A percentile compares a stretch with the other conserved stretches of the same genome.
Conservation (phyloP, 352 stramenopile species). For the Plasmopara viticola region DNA sequence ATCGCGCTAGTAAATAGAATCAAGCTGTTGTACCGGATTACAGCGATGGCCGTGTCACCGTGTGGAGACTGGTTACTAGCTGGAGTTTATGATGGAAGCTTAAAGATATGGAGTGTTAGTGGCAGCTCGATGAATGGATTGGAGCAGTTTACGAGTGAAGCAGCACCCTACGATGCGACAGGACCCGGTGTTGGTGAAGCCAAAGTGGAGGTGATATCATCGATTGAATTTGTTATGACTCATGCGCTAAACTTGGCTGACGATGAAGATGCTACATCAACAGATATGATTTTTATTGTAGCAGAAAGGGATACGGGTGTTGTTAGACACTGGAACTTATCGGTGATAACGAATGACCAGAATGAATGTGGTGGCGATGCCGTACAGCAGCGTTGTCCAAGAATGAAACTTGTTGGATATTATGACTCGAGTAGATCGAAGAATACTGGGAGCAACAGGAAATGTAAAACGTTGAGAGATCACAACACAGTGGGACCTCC, state of each 20-base stretch:
- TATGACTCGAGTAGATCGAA: conserved; percentile 18
- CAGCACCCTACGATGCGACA: conserved; percentile 17
- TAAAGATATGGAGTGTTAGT: conserved; percentile 55
- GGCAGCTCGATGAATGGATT: conserved; percentile 11
- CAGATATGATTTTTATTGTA: conserved; percentile 29
- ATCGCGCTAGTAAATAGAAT: conserved; percentile 23
- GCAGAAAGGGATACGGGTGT: conserved; percentile 23
- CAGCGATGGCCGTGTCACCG: conserved; percentile 26
- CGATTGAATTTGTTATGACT: conserved; percentile 15
- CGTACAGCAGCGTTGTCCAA: conserved; percentile 16
- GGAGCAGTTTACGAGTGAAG: conserved; percentile 17
- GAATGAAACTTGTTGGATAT: conserved; percentile 24
- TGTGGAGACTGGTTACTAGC: conserved; percentile 54
- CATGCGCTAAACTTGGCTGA: conserved; percentile 1
- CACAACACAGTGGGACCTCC: conserved; percentile 13
- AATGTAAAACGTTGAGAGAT: conserved; percentile 8
- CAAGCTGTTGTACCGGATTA: conserved; percentile 27
- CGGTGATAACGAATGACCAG: conserved; percentile 7
- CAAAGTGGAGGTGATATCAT: conserved; percentile 3
- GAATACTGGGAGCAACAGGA: conserved; percentile 9
- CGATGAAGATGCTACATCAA: not conserved
- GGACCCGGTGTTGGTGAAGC: conserved; percentile 1
- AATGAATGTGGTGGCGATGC: not conserved
- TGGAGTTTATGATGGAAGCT: conserved; percentile 27
- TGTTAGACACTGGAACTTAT: conserved; percentile 40